phyloP scores from a whole-genome alignment of 2,329 filamentous ascomycete genomes.

The Coleophoma eucalyptorum region DNA sequence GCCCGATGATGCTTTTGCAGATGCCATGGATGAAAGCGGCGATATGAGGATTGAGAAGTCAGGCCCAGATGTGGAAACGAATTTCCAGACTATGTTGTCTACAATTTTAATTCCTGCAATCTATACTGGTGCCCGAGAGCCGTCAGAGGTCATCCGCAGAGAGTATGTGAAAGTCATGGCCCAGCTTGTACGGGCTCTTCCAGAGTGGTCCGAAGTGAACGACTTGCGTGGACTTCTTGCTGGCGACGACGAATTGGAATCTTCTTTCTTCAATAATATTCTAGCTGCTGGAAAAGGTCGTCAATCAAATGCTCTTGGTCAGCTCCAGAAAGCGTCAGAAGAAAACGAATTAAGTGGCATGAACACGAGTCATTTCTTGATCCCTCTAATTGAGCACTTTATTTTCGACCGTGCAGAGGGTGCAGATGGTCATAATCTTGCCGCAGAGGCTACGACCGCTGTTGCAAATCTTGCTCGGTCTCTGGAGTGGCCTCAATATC shows the following conservation, averaged over 20 bases:
- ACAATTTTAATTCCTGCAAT: constrained; percentile 70
- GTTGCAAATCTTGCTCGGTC: constrained; percentile 72
- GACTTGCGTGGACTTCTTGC: constrained; percentile 72
- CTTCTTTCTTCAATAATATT: constrained; percentile 89
- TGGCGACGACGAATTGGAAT: constrained; percentile 50
- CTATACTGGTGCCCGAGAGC: constrained; percentile 70
- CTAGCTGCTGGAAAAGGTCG: constrained; percentile 85
- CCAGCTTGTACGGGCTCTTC: constrained; percentile 68
- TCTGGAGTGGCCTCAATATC: constrained; percentile 88
- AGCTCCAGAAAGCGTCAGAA: constrained; percentile 66
- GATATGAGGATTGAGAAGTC: not conserved
- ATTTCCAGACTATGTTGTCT: constrained; percentile 56
- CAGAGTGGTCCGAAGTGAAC: constrained; percentile 64
- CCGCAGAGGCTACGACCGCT: constrained; percentile 79
- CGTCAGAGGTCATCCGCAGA: constrained; percentile 77
- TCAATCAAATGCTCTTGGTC: constrained; percentile 77
- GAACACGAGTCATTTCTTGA: constrained; percentile 81
- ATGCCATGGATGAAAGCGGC: not conserved
- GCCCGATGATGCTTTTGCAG: constrained; percentile 29
- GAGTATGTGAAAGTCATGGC: constrained; percentile 81
- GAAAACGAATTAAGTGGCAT: constrained; percentile 64
- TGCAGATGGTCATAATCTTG: constrained; percentile 76
- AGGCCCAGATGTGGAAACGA: constrained; percentile 6
- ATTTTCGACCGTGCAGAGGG: constrained; percentile 76
- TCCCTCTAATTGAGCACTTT: constrained; percentile 92